Evolutionary conservation across 345 rosid genomes (phyloP), one percentile per base, ranked within the genome.

Genomic region (Nephelium lappaceum): DNA sequence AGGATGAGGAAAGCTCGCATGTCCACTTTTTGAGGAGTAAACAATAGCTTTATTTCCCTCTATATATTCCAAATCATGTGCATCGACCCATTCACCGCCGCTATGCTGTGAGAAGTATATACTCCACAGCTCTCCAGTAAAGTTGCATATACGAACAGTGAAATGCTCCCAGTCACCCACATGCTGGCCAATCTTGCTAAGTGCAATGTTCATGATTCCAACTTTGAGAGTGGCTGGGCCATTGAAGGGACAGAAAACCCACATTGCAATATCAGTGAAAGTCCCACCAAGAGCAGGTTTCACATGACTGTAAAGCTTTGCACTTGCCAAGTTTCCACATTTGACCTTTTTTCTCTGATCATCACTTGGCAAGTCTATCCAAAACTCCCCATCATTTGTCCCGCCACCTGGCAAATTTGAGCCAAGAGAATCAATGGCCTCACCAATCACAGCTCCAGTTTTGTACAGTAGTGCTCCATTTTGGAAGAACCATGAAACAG

Each of bases 111-210:
- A 95, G 87, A 92, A 93, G 85, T 93, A 95, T 65, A 91, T 67
- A 64, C 89, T 84, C 90, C 90, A 85, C 3, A 94, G 92, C 81
- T 90, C 94, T 45, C 97, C 95, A 0, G 87, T 86, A 70, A 92
- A 93, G 87, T 93, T 95, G 88, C 95, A 78, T 78, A 92, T 82
- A 2, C 99, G 86, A 73, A 95, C 93, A 75, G 99, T 95, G 81
- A 90, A 89, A 82, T 95, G 98, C 82, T 93, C 99, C 98, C 97
- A 93, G 51, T 95, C 98, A n/a, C 94, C 89, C 5, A 94, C 92
- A 81, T 93, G 97, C 84, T 92, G 94, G 8, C 99, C 99, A 12
- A 90, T 86, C 73, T 80, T 86, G 79, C 85, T 72, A 61, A 95
- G 82, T 19, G 90, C 41, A 72, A 91, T 10, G 57, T 75, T 88